phyloP scores from a whole-genome alignment of 1,139 yeast species.

The Protomyces macrosporus region DNA sequence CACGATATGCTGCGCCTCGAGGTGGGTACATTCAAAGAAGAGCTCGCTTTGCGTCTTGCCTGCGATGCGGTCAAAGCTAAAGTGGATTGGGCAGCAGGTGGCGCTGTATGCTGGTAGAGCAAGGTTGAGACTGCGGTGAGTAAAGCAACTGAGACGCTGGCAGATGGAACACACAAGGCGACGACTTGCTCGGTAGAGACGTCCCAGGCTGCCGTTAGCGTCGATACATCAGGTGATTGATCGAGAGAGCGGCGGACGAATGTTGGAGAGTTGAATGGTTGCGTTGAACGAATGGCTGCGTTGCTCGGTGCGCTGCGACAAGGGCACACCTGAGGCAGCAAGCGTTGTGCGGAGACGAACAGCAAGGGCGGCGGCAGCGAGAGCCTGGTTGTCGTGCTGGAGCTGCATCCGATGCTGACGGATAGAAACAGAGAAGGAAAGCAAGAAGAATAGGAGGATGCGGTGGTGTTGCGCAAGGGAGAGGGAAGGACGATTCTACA shows the following conservation, averaged over 20 bases:
- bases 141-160: background rate
- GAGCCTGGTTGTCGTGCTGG: background rate
- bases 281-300: slow-evolving; percentile 1
- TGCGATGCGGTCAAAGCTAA: slow-evolving; percentile 17
- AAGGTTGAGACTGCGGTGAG: background rate
- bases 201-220: slow-evolving; percentile 22
- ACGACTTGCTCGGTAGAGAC: slow-evolving; percentile 24
- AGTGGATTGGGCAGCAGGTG: slow-evolving; percentile 6
- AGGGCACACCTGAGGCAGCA: background rate
- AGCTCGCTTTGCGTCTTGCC: slow-evolving; percentile 26
- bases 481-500: background rate
- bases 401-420: background rate
- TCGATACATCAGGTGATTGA: background rate
- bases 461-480: background rate
- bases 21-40: slow-evolving; percentile 18
- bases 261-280: slow-evolving; percentile 23
- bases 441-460: background rate
- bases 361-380: background rate
- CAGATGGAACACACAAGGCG: slow-evolving; percentile 2
- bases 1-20: slow-evolving; percentile 27
- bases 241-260: slow-evolving; percentile 4
- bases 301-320: background rate
- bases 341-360: background rate
- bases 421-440: background rate
- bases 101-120: slow-evolving; percentile 19